phyloP scores from a whole-genome alignment of 2,329 filamentous ascomycete species.

The Colletotrichum brevisporum region DNA sequence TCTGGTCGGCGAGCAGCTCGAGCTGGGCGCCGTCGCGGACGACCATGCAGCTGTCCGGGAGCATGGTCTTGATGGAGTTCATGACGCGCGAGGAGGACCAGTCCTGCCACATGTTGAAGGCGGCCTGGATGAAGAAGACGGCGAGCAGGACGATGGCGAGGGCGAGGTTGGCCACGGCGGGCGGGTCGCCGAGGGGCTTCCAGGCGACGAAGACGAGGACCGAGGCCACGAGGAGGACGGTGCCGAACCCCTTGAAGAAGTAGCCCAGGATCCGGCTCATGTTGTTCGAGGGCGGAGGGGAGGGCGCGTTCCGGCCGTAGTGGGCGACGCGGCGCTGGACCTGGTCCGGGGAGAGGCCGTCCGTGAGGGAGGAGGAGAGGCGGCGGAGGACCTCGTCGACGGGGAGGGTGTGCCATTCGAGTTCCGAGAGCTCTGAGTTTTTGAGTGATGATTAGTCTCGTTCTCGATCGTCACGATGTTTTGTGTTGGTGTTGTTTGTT shows the following conservation, averaged over 20 bases:
- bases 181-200: constrained; percentile 81
- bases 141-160: constrained; percentile 80
- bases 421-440: constrained; percentile 67
- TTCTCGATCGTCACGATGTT: neutral
- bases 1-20: constrained; percentile 66
- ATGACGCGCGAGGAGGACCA: constrained; percentile 84
- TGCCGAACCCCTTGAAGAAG: constrained; percentile 84
- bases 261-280: constrained; percentile 74
- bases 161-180: constrained; percentile 77
- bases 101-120: constrained; percentile 80
- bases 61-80: constrained; percentile 84
- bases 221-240: constrained; percentile 76
- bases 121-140: constrained; percentile 79
- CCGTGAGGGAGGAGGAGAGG: constrained; percentile 67
- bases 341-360: constrained; percentile 74
- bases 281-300: constrained; percentile 73
- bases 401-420: constrained; percentile 78
- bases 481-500: neutral
- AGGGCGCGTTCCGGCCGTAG: constrained; percentile 77
- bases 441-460: constrained; percentile 4
- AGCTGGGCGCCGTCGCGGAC: constrained; percentile 70
- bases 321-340: constrained; percentile 67
- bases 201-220: constrained; percentile 84
- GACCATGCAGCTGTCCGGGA: constrained; percentile 80
- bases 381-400: constrained; percentile 71